Evolutionary conservation across 2,329 filamentous ascomycete genomes (phyloP), one percentile per base, ranked within the genome.

Genomic region (Colletotrichum gigasporum): DNA sequence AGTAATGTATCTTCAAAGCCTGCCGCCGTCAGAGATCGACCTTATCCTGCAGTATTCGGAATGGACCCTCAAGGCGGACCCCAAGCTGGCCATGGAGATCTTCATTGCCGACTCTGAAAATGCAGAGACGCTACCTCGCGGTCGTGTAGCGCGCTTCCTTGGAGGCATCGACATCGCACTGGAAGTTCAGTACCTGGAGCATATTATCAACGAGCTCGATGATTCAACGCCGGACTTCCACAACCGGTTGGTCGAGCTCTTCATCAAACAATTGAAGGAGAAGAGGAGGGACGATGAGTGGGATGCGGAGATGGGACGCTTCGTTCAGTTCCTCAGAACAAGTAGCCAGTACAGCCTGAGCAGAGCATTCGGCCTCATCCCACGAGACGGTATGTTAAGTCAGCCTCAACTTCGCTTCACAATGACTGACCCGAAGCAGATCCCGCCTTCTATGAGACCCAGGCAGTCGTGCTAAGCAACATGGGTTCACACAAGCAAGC

Each of bases 401-500:
- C 2, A 11, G n/a, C n/a, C 22, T 8, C 4, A 16, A 9, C 12
- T n/a, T 12, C 12, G 30, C 10, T 10, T 39, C 34, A 69, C 20
- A 32, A 66, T 70, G 11, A 71, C 64, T 42, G 18, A 65, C 62
- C 8, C 6, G 9, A 10, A 11, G 16, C 68, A 95, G 93, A 97
- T 74, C 83, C 94, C 0, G 84, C 87, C 3, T 97, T 97, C 72
- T 97, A 91, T 76, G 95, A 98, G 75, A 89, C 93, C 2, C 90
- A 95, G 66, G 96, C 96, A 6, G 90, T 98, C 44, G 90, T 98
- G 18, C 87, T 98, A 37, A 94, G 93, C 77, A 96, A 96, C 70
- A 97, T 98, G 92, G 93, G 93, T 6, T 91, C 95, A 71, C 94
- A 99, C 79, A 94, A 93, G 74, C 94, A 98, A 78, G 96, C 96